Conservation (phyloP, 2,329 filamentous ascomycete species). For the Ophiocordyceps camponoti-rufipedis region DNA sequence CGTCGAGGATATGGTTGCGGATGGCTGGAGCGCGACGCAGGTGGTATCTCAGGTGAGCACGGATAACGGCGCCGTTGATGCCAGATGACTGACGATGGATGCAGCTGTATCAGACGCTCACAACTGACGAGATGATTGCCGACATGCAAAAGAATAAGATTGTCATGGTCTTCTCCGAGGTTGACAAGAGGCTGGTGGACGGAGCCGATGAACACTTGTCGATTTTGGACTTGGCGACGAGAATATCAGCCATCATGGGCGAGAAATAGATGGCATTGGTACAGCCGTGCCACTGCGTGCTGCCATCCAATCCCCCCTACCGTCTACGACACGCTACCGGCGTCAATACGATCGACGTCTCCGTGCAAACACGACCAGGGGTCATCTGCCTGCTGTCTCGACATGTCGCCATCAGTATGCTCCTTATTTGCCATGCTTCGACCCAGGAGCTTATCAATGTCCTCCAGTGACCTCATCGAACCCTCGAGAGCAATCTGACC, state of each 20-base stretch:
- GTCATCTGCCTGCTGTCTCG: constrained; percentile 10
- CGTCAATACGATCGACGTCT: constrained; percentile 17
- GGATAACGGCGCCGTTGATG: neutral
- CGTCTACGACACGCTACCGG: neutral
- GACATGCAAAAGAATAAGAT: constrained; percentile 85
- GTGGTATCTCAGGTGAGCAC: constrained; percentile 55
- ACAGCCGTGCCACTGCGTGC: too few relatives aligned
- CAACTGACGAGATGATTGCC: constrained; percentile 68
- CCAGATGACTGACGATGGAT: constrained; percentile 3
- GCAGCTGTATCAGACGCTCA: constrained; percentile 63
- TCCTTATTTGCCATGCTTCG: constrained; percentile 5
- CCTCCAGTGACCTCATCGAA: constrained; percentile 28
- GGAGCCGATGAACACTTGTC: constrained; percentile 90
- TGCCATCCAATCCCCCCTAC: too few relatives aligned
- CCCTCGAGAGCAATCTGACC: constrained; percentile 37
- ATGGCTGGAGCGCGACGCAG: constrained; percentile 92
- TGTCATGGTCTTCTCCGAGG: constrained; percentile 74
- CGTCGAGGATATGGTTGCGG: constrained; percentile 80
- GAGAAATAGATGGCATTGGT: constrained; percentile 13
- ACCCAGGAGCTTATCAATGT: constrained; percentile 30
- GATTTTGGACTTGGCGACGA: constrained; percentile 67
- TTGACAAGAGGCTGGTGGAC: constrained; percentile 87
- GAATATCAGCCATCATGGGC: constrained; percentile 57
- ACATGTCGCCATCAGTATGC: constrained; percentile 6
- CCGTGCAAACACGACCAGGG: constrained; percentile 34